Evolutionary conservation across 441 rosid genomes (phyloP), one percentile per base, ranked within the genome.

Genomic region (Kokia cookei): DNA sequence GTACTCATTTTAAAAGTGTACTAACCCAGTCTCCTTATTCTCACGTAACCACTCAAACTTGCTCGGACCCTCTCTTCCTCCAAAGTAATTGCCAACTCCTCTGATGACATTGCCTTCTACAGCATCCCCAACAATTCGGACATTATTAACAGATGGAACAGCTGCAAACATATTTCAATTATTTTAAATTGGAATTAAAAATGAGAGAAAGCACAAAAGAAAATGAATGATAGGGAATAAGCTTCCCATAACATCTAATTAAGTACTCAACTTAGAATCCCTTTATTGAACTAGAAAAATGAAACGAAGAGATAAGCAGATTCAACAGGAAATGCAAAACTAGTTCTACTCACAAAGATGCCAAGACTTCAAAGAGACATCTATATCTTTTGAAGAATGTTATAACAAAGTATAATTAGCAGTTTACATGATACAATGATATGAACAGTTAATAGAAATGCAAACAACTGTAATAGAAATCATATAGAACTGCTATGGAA

Each of bases 21-120:
- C 97, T 84, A 81, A 92, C 99, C 99, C 91, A 14, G 85, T 87
- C 81, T 92, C 93, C 76, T 79, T 87, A 79, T 84, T 86, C 84
- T 93, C 91, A 26, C 92, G 87, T 75, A 92, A 83, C 99, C 97
- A 96, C 65, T 96, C 89, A 78, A 92, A 96, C 89, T 90, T 93
- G 93, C 98, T 96, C 11, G 99, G 98, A 76, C 99, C 98, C 80
- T 96, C 99, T 87, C 82, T 86, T 76, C 99, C 99, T 65, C 99
- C 99, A 85, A 93, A 96, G 89, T 96, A 96, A 77, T 90, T 84
- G 59, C 98, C 99, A 77, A 77, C 86, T 69, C 98, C 98, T 84
- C 89, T 93, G 66, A 96, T 74, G 65, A 81, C 62, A 83, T 80
- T 84, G 77, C 96, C 98, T 87, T 96, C 99, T 79, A 96, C 87